Percentiles rank a stretch among this genome's conserved stretches.
phyloP scores from a whole-genome alignment of 129 eudicot genomes.

The Apium graveolens region DNA sequence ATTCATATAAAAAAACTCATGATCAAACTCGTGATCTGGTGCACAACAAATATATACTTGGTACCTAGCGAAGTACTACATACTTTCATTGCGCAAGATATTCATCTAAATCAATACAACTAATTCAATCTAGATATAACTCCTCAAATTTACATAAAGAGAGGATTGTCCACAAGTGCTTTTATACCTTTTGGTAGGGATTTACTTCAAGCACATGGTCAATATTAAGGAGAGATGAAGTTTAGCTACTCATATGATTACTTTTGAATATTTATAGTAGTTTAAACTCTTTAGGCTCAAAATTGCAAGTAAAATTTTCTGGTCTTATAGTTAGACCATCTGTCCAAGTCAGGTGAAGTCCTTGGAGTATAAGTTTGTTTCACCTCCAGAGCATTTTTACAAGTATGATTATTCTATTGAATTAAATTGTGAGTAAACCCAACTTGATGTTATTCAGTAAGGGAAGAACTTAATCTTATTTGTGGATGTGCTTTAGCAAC shows the following conservation, averaged over 20 bases:
- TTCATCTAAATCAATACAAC: background rate
- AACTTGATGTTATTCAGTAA: conserved; percentile 63
- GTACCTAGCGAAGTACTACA: background rate
- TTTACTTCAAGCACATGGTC: conserved; percentile 97
- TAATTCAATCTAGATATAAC: background rate
- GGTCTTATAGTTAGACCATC: conserved; percentile 94
- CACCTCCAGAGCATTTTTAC: background rate
- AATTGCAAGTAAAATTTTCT: conserved; percentile 16
- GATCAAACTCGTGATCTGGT: background rate
- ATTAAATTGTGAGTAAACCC: conserved; percentile 26
- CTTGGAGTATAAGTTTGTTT: background rate
- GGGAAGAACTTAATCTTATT: conserved; percentile 58
- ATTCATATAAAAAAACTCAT: background rate
- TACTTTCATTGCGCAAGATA: background rate
- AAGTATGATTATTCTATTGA: background rate
- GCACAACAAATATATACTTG: background rate
- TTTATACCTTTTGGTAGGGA: conserved; percentile 82
- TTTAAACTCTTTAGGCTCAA: background rate
- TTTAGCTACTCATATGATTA: conserved; percentile 58
- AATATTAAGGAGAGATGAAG: conserved; percentile 90
- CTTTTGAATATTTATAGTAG: background rate
- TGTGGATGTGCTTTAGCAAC: conserved; percentile 64
- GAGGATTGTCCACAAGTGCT: conserved; percentile 78
- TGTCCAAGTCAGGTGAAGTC: conserved; percentile 59
- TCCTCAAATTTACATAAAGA: background rate